phyloP scores from a whole-genome alignment of 306 rosid genomes.

The Clitoria ternatea region DNA sequence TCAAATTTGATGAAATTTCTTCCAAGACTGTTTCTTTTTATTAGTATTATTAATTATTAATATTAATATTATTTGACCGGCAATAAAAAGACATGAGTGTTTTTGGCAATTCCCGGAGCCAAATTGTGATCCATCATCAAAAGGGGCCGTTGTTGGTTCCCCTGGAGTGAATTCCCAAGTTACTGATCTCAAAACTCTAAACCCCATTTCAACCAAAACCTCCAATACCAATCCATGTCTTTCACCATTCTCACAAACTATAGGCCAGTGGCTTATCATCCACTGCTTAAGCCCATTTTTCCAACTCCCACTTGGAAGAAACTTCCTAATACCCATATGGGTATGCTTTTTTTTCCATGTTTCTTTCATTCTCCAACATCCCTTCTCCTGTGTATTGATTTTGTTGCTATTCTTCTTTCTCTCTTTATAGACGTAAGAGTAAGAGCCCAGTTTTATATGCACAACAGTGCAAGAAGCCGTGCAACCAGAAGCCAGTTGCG shows the following conservation, averaged over 20 bases:
- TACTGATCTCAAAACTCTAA: background rate
- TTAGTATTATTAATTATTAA: too few species aligned
- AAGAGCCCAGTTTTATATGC: conserved; percentile 31
- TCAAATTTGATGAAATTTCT: too few species aligned
- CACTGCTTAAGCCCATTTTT: conserved; percentile 29
- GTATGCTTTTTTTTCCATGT: conserved; percentile 30
- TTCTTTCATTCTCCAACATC: background rate
- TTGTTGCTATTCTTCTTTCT: background rate
- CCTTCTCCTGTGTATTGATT: background rate
- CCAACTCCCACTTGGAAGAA: conserved; percentile 25
- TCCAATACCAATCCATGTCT: conserved; percentile 35
- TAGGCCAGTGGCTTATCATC: conserved; percentile 23
- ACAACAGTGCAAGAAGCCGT: conserved; percentile 37
- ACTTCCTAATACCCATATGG: conserved; percentile 37
- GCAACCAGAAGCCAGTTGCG: conserved; percentile 39
- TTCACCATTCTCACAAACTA: conserved; percentile 45
- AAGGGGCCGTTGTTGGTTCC: too few species aligned
- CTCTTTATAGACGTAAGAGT: conserved; percentile 37
- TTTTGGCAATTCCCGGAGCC: too few species aligned
- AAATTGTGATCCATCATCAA: too few species aligned
- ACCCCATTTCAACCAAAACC: background rate
- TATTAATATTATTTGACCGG: too few species aligned
- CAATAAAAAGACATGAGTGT: too few species aligned
- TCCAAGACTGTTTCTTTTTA: too few species aligned
- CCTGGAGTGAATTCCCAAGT: background rate